Evolutionary conservation across 2,329 filamentous ascomycete genomes (phyloP).

Genomic region (Alternaria infectoria): DNA sequence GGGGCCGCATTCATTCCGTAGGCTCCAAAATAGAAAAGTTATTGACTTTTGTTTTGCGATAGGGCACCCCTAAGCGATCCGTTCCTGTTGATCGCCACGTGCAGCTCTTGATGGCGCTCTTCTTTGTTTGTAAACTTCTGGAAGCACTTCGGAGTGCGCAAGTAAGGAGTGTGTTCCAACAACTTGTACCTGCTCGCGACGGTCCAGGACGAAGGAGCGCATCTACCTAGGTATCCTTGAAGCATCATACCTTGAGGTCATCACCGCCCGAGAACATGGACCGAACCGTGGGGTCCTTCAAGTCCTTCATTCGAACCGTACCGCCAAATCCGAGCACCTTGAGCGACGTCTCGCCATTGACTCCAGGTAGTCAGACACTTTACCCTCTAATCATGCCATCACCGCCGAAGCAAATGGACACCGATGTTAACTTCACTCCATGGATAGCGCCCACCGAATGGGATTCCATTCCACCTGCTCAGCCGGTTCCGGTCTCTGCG

Average conservation of each 20-base stretch:
- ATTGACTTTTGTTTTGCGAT: slow-evolving; percentile 34
- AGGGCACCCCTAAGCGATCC: slow-evolving; percentile 15
- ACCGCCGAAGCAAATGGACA: neutral
- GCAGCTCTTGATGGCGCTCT: slow-evolving; percentile 10
- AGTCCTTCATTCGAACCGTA: slow-evolving; percentile 34
- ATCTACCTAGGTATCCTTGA: slow-evolving; percentile 29
- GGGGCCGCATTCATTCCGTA: slow-evolving; percentile 1
- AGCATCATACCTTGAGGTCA: slow-evolving; percentile 27
- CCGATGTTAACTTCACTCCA: slow-evolving; percentile 15
- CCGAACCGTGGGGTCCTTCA: slow-evolving; percentile 40
- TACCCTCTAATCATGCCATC: slow-evolving; percentile 1
- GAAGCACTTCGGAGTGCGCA: slow-evolving; percentile 22
- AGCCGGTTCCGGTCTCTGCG: neutral
- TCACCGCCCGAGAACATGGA: slow-evolving; percentile 43
- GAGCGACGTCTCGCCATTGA: slow-evolving; percentile 28
- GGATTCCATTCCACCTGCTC: slow-evolving; percentile 10
- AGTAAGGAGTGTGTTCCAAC: slow-evolving; percentile 1
- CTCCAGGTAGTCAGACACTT: slow-evolving; percentile 2
- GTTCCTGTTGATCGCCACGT: slow-evolving; percentile 29
- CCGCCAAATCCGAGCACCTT: slow-evolving; percentile 23
- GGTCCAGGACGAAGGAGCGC: slow-evolving; percentile 24
- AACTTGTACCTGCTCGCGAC: slow-evolving; percentile 22
- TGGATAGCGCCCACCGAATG: slow-evolving; percentile 40
- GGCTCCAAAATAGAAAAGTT: slow-evolving; percentile 2
- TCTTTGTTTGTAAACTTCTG: slow-evolving; percentile 44